Evolutionary conservation across 75 land plant species (phyloP).

Genomic region (Cunninghamia lanceolata): DNA sequence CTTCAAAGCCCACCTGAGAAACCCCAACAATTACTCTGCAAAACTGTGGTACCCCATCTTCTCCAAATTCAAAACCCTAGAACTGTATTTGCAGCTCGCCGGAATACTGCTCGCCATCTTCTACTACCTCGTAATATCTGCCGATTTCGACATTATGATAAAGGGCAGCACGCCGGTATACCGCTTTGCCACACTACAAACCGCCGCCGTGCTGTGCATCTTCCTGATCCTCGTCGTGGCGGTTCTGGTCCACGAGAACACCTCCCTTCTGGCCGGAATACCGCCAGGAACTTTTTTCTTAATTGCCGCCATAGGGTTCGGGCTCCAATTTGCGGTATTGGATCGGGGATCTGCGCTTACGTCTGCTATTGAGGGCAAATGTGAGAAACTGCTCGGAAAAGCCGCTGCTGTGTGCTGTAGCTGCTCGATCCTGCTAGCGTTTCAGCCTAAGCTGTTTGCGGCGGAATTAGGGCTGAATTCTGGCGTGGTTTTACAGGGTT

Average conservation of each 20-base stretch:
- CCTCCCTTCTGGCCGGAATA: slow-evolving; percentile 10
- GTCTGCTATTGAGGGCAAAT: slow-evolving; percentile 53
- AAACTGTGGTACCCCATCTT: neutral
- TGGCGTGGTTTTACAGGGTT: slow-evolving; percentile 44
- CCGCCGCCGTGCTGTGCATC: slow-evolving; percentile 35
- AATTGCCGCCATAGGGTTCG: slow-evolving; percentile 35
- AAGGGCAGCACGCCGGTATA: slow-evolving; percentile 42
- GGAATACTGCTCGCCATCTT: slow-evolving; percentile 22
- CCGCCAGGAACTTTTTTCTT: slow-evolving; percentile 31
- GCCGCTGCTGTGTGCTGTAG: slow-evolving; percentile 32
- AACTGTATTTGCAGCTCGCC: slow-evolving; percentile 16
- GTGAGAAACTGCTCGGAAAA: slow-evolving; percentile 31
- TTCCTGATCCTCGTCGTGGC: slow-evolving; percentile 34
- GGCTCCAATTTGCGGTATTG: slow-evolving; percentile 26
- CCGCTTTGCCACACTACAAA: slow-evolving; percentile 39
- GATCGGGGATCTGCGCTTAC: slow-evolving; percentile 26
- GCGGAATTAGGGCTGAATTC: slow-evolving; percentile 44
- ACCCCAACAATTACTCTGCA: neutral
- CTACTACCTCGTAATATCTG: slow-evolving; percentile 28
- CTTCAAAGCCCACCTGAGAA: neutral
- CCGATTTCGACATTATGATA: slow-evolving; percentile 34
- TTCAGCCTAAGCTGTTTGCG: slow-evolving; percentile 29
- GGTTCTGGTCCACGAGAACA: slow-evolving; percentile 12
- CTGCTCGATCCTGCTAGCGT: slow-evolving; percentile 34
- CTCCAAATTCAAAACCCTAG: neutral